Conservation (phyloP, 2,329 filamentous ascomycete genomes). For the Aspergillus hortae region DNA sequence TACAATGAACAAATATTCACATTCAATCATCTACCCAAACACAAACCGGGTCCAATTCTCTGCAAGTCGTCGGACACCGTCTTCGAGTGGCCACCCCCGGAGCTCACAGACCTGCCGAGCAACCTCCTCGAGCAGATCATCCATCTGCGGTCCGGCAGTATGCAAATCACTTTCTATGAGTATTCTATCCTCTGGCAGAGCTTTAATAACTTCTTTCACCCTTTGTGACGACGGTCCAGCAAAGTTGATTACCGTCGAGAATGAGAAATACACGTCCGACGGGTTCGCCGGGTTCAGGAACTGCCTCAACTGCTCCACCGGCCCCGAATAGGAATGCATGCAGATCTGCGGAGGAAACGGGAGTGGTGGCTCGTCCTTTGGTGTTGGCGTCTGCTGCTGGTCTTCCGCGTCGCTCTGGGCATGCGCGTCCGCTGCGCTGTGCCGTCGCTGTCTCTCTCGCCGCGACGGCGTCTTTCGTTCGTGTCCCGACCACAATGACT, state of each 20-base stretch:
- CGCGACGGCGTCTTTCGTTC: constrained; percentile 51
- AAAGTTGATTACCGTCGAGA: constrained; percentile 81
- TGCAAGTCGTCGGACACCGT: constrained; percentile 65
- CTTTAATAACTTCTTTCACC: constrained; percentile 64
- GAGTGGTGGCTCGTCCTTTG: constrained; percentile 32
- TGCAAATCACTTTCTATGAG: constrained; percentile 91
- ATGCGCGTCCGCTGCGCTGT: constrained; percentile 30
- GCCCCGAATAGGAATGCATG: constrained; percentile 87
- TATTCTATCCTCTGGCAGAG: constrained; percentile 72
- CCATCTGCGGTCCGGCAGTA: constrained; percentile 76
- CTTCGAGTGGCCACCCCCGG: constrained; percentile 71
- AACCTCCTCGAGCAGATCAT: constrained; percentile 69
- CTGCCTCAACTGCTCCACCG: constrained; percentile 69
- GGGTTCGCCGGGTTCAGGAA: constrained; percentile 73
- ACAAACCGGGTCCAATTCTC: constrained; percentile 76
- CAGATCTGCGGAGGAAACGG: constrained; percentile 86
- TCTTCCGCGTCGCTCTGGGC: constrained; percentile 27
- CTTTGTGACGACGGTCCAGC: constrained; percentile 52
- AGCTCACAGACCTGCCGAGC: constrained; percentile 71
- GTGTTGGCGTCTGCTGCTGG: constrained; percentile 8
- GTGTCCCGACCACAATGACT: constrained; percentile 56
- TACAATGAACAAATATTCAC: too few species aligned
- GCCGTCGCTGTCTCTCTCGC: constrained; percentile 39
- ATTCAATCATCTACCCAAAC: constrained; percentile 49
- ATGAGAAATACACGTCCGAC: constrained; percentile 78